These are phyloP conservation scores for Boletus smithii DNA, from an alignment of 1,284 basidiomycete genomes.

Conservation along the genomic window DNA sequence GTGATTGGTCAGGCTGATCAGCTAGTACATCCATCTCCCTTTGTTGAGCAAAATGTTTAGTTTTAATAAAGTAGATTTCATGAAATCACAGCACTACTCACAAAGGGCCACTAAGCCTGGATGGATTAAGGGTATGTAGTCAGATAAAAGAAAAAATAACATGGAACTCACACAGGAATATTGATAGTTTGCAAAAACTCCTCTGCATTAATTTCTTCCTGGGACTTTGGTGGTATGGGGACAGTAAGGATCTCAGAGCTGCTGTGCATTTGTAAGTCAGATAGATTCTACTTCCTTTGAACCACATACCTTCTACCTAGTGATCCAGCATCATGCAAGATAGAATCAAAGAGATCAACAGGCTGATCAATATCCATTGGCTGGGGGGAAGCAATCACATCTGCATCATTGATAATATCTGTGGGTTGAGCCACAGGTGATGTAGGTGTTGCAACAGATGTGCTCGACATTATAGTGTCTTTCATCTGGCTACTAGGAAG, in stretches of 20 bases:
- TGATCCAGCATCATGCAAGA: conserved; percentile 12
- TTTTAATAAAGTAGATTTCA: not conserved
- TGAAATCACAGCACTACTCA: conserved; percentile 11
- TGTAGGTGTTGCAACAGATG: conserved; percentile 3
- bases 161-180: conserved; percentile 25
- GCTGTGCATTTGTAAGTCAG: not conserved
- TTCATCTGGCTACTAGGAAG: conserved; percentile 9
- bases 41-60: not conserved
- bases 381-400: conserved; percentile 16
- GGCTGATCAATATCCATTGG: conserved; percentile 25
- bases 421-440: conserved; percentile 14
- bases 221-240: conserved; percentile 19
- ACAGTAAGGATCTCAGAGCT: conserved; percentile 9
- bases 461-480: conserved; percentile 7
- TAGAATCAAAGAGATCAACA: conserved; percentile 16
- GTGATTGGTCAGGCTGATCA: conserved; percentile 5
- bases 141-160: not conserved
- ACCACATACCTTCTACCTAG: conserved; percentile 11
- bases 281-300: not conserved
- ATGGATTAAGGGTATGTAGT: not conserved
- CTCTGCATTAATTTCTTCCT: conserved; percentile 21
- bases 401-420: not conserved
- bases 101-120: conserved; percentile 26
- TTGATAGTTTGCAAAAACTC: conserved; percentile 25
- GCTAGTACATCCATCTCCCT: conserved; percentile 16